Evolutionary conservation across 495 filamentous ascomycete genomes (phyloP).

Genomic region (Cladorrhinum samala): DNA sequence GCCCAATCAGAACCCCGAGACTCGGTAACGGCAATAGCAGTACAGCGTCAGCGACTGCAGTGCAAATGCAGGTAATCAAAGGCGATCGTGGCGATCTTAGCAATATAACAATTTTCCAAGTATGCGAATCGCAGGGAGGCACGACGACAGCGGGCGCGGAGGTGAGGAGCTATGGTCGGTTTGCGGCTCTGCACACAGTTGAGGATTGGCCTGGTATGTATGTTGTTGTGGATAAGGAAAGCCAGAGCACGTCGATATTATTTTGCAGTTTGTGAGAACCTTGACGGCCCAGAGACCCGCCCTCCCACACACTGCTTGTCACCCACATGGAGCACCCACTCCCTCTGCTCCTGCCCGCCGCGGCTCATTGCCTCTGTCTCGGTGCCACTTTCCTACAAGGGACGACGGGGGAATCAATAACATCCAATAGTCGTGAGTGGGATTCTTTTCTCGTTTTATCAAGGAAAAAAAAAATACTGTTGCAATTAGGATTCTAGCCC

Average conservation of each 20-base stretch:
- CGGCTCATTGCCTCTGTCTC: background rate
- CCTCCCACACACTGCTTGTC: background rate
- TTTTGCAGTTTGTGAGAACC: conserved; percentile 20
- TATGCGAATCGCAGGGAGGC: background rate
- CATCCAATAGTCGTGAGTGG: no score
- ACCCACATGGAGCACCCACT: background rate
- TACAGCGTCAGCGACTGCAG: no score
- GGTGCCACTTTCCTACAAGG: background rate
- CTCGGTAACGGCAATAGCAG: background rate
- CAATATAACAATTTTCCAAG: no score
- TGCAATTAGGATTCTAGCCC: no score
- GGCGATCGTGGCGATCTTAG: no score
- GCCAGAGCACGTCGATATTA: conserved; percentile 14
- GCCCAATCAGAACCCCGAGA: background rate
- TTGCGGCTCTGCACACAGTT: conserved; percentile 6
- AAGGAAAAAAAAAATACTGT: no score
- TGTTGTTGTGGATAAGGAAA: conserved; percentile 10
- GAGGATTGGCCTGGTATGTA: background rate
- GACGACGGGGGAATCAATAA: background rate
- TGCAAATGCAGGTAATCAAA: no score
- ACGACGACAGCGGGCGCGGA: background rate
- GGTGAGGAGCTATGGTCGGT: conserved; percentile 1
- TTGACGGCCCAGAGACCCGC: conserved; percentile 15
- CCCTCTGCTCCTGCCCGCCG: background rate
- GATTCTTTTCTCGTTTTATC: no score